Evolutionary conservation across 805 yeast species (phyloP), one percentile per base, ranked within the genome.

Genomic region (Candida suzukii): DNA sequence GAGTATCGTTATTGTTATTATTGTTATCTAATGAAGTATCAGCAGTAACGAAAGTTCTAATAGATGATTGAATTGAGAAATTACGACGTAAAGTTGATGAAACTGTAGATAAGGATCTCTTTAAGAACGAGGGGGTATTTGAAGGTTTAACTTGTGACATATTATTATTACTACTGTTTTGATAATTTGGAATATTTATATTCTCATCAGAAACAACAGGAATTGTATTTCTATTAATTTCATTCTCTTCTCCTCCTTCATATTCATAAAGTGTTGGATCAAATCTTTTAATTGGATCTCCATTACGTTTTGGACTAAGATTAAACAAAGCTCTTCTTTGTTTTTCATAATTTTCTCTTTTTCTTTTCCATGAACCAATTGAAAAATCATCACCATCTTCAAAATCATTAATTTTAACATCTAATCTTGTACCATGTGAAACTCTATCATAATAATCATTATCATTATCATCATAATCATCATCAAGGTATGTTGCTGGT

Each of bases 341-440:
- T 40, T 42, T 51, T 41, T 51, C 78, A 46, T 61, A 74, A 42
- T 68, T 68, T 41, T 69, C 70, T 46, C 79, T 56, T 51, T 75
- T 75, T 24, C 67, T 61, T 34, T 68, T 66, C 80, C 80, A 75
- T 19, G 77, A 71, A 44, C 68, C 70, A 20, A 76, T 68, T 4
- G 79, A 73, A 10, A 69, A 57, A 22, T 61, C 71, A 39, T 73
- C 80, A 26, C 54, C 60, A 41, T 62, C 64, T 25, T 56, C 64
- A 40, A 48, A 61, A 41, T 60, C 47, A 35, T 60, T 60, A 20
- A 58, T 49, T 41, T 50, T 41, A 19, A 55, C 55, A 29, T 57
- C 53, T 14, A 37, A 34, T n/a, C 54, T 54, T 19, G 35, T 31
- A n/a, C 35, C 35, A 18, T 31, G 35, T 18, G 24, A 18, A 18